Base-by-base conservation (phyloP, 1,284 basidiomycete species). In the Ceratobasidium sp. region DNA sequence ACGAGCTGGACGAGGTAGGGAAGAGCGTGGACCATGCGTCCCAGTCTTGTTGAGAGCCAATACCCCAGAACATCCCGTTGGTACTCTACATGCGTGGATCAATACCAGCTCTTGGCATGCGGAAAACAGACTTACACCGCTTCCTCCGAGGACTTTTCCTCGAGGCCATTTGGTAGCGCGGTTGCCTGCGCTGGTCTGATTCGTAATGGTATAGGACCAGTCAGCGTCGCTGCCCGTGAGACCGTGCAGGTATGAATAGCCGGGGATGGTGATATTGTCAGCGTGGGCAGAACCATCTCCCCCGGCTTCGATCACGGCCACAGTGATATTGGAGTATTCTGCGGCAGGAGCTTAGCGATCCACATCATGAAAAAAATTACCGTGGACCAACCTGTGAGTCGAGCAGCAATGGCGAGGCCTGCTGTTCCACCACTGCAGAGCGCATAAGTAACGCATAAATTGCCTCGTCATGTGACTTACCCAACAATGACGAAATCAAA, bases 221-320 rank as follows among this genome's bases (percentile, higher is more conserved):
- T 82, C 81, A 65, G 79, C 79, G 0, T 74, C 73, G 3, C 76
- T 74, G 12, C 74, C 75, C 20, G 75, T 76, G 5, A 80, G 68
- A 3, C 74, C 74, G 50, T 79, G 72, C 31, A 79, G 73, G 71
- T 80, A 80, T 10, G 73, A 74, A 69, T 77, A 76, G 1, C 79
- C 79, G 25, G 79, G 78, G 68, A 77, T 75, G 72, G 78, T 73
- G 35, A 80, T 78, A 72, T 76, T 65, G 49, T 78, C 75, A 43
- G 73, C 70, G 42, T 77, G 75, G 22, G 77, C 77, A 20, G 73
- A 70, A 1, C 80, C 81, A 68, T 78, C 77, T 4, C 73, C 72
- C 27, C 81, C 81, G 3, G 80, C 81, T 71, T 82, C 81, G 65
- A 82, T 78, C 58, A 81, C 79, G 29, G 80, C 76, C 7, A 83